Evolutionary conservation across 2,329 filamentous ascomycete species (phyloP), one percentile per base, ranked within the genome.

Genomic region (Ceratocystis eucalypticola): DNA sequence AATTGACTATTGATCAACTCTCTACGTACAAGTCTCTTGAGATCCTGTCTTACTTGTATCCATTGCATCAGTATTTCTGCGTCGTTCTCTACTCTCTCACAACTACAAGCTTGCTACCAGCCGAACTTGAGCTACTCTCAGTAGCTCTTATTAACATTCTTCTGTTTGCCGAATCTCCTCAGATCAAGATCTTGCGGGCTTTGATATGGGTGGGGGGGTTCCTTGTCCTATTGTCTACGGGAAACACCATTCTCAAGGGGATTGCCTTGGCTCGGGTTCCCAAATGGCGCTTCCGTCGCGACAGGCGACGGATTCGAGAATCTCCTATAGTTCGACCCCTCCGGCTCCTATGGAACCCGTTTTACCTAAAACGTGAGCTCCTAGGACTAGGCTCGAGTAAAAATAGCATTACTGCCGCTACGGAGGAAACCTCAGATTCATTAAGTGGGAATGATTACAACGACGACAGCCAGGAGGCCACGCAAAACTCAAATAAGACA

Each of bases 81-180:
- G 79, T 82, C 37, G 84, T 89, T 37, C 75, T 97, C 66, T 85
- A 89, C 71, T 86, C 89, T 73, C 81, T 97, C 69, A 93, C 92
- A 1, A 93, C 90, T 0, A 96, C 91, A 1, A 96, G 92, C 75
- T 81, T 97, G 53, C 80, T 97, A 64, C 83, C 88, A 1, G 86
- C 94, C 4, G 94, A 99, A 75, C 80, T 96, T 53, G 91, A 96
- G 71, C 80, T 99, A 8, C 82, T 97, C 17, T 93, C 93, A 0
- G 84, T 88, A 48, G 85, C 86, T 1, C 80, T 99, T 15, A 87
- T 96, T 71, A 91, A 96, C 72, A 77, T 96, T 15, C 77, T 95
- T 0, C 74, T 96, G 1, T 82, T 96, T 68, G 85, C 91, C 0
- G 77, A 79, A 5, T 94, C 92, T 0, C 89, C 93, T 0, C 94